Base-by-base conservation (phyloP, 495 filamentous ascomycete genomes). In the Aspergillus steynii region DNA sequence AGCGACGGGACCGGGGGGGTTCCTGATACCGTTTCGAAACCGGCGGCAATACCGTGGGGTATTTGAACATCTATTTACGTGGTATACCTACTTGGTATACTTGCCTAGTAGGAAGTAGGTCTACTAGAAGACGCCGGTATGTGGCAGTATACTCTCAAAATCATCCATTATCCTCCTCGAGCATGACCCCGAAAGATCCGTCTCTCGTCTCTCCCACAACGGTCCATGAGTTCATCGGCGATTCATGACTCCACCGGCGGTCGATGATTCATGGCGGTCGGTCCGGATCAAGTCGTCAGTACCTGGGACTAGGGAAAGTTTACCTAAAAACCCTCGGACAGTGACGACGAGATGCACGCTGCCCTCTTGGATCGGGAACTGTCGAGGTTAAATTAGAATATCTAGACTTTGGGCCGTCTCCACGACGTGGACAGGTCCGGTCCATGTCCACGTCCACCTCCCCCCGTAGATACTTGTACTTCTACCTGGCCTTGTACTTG, bases 221-320 rank as follows among this genome's bases (percentile, higher is more conserved):
- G 51, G 58, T 45, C 60, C 58, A 60, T 59, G 57, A 62, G 55
- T 65, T 46, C 56, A 56, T 56, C 59, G 56, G 52, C 60, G 27
- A 42, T 31, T 27, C 25, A 31, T 29, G 65, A 55, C 52, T 62
- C 57, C 61, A 51, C 50, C 46, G 29, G 28, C 45, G 48, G 62
- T 63, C 66, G 61, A 65, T 68, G 66, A 68, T 68, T 68, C 66
- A 63, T 68, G 63, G 65, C 58, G 60, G 63, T 53, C 52, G 62
- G 57, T 65, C 62, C 62, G 62, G 62, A 65, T 58, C 66, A 65
- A 63, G 65, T 64, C 62, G 62, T 63, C 58, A 68, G 66, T 68
- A 61, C 66, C 66, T 68, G 66, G 66, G 60, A 58, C 60, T 65
- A 63, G 52, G 52, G 29, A 61, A 47, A 50, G 50, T 62, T 62